Evolutionary conservation across 2,329 filamentous ascomycete genomes (phyloP), one percentile per base, ranked within the genome.

Genomic region (Pestalotiopsis sp.): DNA sequence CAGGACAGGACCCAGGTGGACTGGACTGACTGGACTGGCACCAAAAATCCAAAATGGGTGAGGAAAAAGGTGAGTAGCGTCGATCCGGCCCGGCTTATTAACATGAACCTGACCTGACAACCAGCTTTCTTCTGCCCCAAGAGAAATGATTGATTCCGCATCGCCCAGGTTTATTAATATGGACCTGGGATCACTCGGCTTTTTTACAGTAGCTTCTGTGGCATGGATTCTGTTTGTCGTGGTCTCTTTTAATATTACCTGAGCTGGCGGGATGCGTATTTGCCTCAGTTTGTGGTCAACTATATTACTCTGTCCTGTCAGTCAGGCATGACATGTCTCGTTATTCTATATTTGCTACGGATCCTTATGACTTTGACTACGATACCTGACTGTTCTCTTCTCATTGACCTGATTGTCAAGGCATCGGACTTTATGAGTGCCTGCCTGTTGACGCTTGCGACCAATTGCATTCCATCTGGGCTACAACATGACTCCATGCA

Each of bases 1-100:
- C 20, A n/a, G 45, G 45, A 52, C 20, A n/a, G 45, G 45, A 52
- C 20, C 45, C 45, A 52, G 17, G 20, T 52, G 45, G 45, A n/a
- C 17, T 13, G 17, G 41, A n/a, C 41, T 31, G 27, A 45, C 41
- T n/a, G 17, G 17, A 45, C 13, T 14, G 41, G 41, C 41, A 45
- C 41, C 41, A 45, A 45, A n/a, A 13, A 45, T 14, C 41, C 41
- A 45, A 45, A n/a, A 64, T 52, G 17, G 45, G 45, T 20, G 45
- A 52, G 45, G 45, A 49, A 68, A 57, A 62, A 20, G 57, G 64
- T 52, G 45, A 52, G 45, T 68, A 68, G 67, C 67, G 67, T 63
- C 67, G 64, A 66, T 68, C 67, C 38, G 61, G 41, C 23, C 36
- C 49, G 63, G 58, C 68, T 41, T 58, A 49, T 56, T 39, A 58